Conservation (phyloP, 306 rosid species). For the Citrullus amarus region DNA sequence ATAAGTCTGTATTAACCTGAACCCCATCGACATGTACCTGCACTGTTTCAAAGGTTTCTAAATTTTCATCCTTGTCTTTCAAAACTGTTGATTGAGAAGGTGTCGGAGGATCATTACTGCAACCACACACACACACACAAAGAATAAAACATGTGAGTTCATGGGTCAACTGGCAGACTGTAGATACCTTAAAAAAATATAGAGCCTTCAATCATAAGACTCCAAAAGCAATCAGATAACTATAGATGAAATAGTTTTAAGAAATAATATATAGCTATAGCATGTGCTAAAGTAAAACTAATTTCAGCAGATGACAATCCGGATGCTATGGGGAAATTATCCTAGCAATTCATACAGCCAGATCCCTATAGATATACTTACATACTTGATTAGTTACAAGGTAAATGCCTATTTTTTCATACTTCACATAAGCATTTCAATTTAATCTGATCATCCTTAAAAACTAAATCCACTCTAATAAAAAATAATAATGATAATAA, state of each 20-base stretch:
- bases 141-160: constrained; percentile 3
- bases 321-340: neutral
- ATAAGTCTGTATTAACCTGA: constrained; percentile 22
- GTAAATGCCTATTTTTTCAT: neutral
- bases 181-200: neutral
- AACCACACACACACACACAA: constrained; percentile 4
- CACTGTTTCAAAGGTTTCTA: constrained; percentile 22
- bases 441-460: neutral
- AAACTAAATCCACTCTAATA: neutral
- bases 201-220: neutral
- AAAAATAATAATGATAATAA: too few species aligned
- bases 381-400: neutral
- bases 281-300: neutral
- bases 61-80: constrained; percentile 31
- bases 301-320: neutral
- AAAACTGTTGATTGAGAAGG: constrained; percentile 18
- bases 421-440: constrained; percentile 1
- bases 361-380: neutral
- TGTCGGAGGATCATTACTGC: constrained; percentile 30
- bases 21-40: constrained; percentile 23
- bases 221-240: neutral
- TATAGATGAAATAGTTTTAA: neutral
- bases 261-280: neutral
- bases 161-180: constrained; percentile 6
- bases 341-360: neutral